Base-by-base conservation (phyloP, 306 rosid species). In the Begonia fuchsioides region DNA sequence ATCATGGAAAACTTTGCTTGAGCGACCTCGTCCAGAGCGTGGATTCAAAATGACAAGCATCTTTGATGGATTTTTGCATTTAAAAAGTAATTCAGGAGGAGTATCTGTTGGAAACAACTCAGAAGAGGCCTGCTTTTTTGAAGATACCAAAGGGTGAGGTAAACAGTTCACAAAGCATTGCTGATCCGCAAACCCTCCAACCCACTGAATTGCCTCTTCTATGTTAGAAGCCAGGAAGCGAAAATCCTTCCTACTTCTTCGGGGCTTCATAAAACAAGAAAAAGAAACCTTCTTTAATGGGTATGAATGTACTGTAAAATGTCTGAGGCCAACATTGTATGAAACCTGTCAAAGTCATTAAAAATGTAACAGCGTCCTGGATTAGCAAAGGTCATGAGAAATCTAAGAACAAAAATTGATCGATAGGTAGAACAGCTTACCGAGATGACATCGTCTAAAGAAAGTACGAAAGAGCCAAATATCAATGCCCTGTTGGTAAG, bases 21-120 rank as follows among this genome's bases (percentile, higher is more conserved):
- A 90, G 59, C 95, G 92, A 45, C 98, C 98, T 38, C 87, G 79
- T 20, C 98, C 98, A 11, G 98, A 90, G 55, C 76, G 87, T 47
- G 98, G 98, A 67, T 90, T 90, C 68, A 90, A 73, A 70, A 90
- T 90, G 51, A 90, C 98, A 46, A 90, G 98, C 85, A 90, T 81
- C 63, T 73, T 90, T 17, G 98, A 95, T 0, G 92, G 86, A 56
- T 74, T 90, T 80, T 90, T 90, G 61, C 98, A 90, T 71, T 77
- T 85, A 53, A 85, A 85, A 58, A 90, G 81, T 70, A 90, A 69
- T 55, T 90, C 98, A 13, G 98, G 90, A 63, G 98, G 95, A 53
- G 87, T 79, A 51, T 90, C 98, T 5, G 72, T 58, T 44, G 72
- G 92, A 68, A 77, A 58, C 59, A 90, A 71, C 57, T 85, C 98